Base-by-base conservation (phyloP, 2,329 filamentous ascomycete genomes). In the Fusarium foetens region DNA sequence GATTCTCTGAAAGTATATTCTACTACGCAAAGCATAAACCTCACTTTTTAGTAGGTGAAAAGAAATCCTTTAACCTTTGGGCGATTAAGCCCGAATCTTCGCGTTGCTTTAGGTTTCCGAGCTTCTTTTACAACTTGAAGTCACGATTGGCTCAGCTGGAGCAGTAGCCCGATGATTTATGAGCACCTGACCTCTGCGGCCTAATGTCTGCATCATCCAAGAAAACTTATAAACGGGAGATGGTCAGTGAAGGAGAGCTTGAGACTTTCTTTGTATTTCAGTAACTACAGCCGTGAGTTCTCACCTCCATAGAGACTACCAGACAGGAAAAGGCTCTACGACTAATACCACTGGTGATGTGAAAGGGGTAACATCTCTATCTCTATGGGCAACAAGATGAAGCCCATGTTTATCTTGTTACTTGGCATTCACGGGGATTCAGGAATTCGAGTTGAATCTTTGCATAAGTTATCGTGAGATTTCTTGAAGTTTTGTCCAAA, bases 71-170 rank as follows among this genome's bases (percentile, higher is more conserved):
- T 2, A 17, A 10, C 13, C 10, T 14, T 16, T 8, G 13, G 8
- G 45, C 6, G 25, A 14, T 8, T 4, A 21, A 19, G 13, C 43
- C 21, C 12, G 3, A 17, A n/a, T 31, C 2, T 8, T n/a, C 1
- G 25, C 1, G 6, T 13, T n/a, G 6, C 7, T 29, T 46, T 27
- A 5, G 12, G 8, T 12, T 14, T 21, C 12, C 12, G 12, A 29
- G 27, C 6, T 29, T n/a, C 4, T 6, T n/a, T 29, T 16, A 25
- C 23, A 29, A 11, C 25, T n/a, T n/a, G 9, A n/a, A n/a, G 4
- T 14, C 3, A 8, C 14, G 13, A 16, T n/a, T 29, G 9, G 45
- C 17, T 14, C 5, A 12, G 5, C 3, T 0, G 14, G 21, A 17
- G 27, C 5, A 48, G 27, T 7, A 48, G 45, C 10, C 4, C 14